Evolutionary conservation across 1,139 yeast species (phyloP), one percentile per base, ranked within the genome.

Genomic region (Protomyces lactucae-debilis): DNA sequence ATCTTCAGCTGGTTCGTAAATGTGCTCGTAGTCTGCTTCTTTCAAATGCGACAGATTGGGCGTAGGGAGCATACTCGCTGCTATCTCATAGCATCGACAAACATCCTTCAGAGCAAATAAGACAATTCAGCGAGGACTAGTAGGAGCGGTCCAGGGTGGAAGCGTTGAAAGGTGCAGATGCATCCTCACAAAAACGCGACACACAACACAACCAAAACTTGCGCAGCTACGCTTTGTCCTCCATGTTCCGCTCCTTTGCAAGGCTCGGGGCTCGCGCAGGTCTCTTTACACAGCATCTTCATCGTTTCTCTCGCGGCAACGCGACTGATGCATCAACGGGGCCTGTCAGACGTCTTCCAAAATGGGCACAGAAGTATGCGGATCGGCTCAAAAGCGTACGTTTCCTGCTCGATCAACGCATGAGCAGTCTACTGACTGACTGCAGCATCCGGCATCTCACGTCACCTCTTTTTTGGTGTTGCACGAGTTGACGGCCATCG

Each of bases 1-100:
- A 55, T 66, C 68, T 43, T 66, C 68, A 16, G 67, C 66, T 4
- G 68, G 68, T 61, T 66, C 68, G 53, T 66, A 66, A 21, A 66
- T 56, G 10, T 39, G 43, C 16, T 60, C 59, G 23, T 61, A 66
- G 51, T 55, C 57, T 35, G 52, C 54, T 48, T 65, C 65, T 8
- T 14, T 39, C 32, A 66, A 61, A 28, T 65, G 67, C 21, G 64
- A 46, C 21, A 66, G 60, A 25, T 52, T 23, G 5, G 68, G 68
- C 18, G 68, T 66, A 3, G 68, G 61, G 16, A 64, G 52, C 67
- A 66, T 66, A 14, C 40, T 40, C n/a, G 5, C 25, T 12, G 61
- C 43, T 37, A 37, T 14, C 43, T 37, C 16, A 12, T 37, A 12
- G 14, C 16, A 37, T 12, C 43, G 6, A 37, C 16, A 37, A 5